Evolutionary conservation across 768 basidiomycete genomes (phyloP).

Genomic region (Cyclocybe cylindracea): DNA sequence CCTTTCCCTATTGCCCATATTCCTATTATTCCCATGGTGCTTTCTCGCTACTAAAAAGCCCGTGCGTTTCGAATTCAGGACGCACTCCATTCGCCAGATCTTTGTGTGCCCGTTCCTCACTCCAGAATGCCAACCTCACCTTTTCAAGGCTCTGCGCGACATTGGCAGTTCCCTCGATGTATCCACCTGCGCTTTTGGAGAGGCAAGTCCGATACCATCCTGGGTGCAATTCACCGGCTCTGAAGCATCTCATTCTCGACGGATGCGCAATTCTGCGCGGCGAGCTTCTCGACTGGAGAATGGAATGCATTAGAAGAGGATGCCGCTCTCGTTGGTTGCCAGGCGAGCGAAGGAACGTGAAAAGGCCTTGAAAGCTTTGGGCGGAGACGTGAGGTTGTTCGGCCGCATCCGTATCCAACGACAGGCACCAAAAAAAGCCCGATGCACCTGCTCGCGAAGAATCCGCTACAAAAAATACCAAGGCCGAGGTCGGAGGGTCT

Average conservation of each 20-base stretch:
- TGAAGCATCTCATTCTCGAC: slow-evolving; percentile 75
- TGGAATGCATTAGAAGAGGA: slow-evolving; percentile 62
- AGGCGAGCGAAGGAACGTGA: slow-evolving; percentile 68
- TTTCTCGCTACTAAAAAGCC: slow-evolving; percentile 52
- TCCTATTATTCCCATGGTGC: slow-evolving; percentile 45
- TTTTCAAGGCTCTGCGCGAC: slow-evolving; percentile 34
- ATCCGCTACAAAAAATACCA: neutral
- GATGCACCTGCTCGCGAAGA: slow-evolving; percentile 11
- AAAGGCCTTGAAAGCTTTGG: slow-evolving; percentile 55
- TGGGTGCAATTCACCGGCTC: slow-evolving; percentile 46
- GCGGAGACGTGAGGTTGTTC: slow-evolving; percentile 31
- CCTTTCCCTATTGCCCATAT: slow-evolving; percentile 33
- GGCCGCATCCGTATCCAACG: neutral
- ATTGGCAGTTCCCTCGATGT: slow-evolving; percentile 72
- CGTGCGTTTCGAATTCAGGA: slow-evolving; percentile 74
- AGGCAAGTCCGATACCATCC: slow-evolving; percentile 54
- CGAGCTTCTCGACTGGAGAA: slow-evolving; percentile 52
- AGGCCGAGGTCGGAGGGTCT: slow-evolving; percentile 62
- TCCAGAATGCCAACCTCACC: slow-evolving; percentile 3
- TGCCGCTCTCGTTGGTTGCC: slow-evolving; percentile 58
- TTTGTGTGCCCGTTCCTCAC: slow-evolving; percentile 24
- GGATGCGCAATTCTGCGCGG: slow-evolving; percentile 57
- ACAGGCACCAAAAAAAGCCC: slow-evolving; percentile 2
- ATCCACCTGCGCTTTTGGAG: slow-evolving; percentile 66
- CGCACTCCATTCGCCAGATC: too few species aligned